Base-by-base conservation (phyloP, 176 grass and related monocot genomes). In the Bolboschoenus planiculmis region DNA sequence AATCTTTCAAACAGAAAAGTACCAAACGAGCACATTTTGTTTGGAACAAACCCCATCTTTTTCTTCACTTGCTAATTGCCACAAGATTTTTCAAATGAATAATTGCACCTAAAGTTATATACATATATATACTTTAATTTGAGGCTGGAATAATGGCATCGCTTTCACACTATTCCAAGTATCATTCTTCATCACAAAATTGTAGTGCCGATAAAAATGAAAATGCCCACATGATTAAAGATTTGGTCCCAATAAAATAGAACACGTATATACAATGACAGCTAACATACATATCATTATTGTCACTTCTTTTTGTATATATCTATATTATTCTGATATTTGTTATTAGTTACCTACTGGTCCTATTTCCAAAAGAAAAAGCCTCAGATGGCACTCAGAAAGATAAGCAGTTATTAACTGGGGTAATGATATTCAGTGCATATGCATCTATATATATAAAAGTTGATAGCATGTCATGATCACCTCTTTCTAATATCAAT, bases 351-450 rank as follows among this genome's bases (percentile, higher is more conserved):
- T 56, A 79, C 29, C 77, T 37, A 35, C 47, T 79, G 39, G 68
- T 79, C 77, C 77, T 58, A 54, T 51, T 79, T n/a, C n/a, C 34
- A 1, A 13, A 42, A 58, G 60, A 3, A 5, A 7, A 61, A 81
- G 20, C 0, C 57, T 63, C 21, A 64, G 53, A 81, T 65, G 48
- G 14, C 27, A 50, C 57, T n/a, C 1, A 0, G 3, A 15, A 2
- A 51, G 11, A 61, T 61, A 81, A 39, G 78, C 24, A 81, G 79
- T 47, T 82, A 29, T 9, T 14, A 82, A 82, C 79, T 82, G 57
- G 57, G 37, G 79, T 4, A 82, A 46, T 64, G 13, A 63, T 47
- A 81, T 23, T 37, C 39, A 44, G 79, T 65, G 39, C 24, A 62
- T 33, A 30, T 65, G 3, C 21, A 65, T n/a, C n/a, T n/a, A n/a